phyloP scores from a whole-genome alignment of 768 basidiomycete genomes.

The Holtermanniella nyarrowii region DNA sequence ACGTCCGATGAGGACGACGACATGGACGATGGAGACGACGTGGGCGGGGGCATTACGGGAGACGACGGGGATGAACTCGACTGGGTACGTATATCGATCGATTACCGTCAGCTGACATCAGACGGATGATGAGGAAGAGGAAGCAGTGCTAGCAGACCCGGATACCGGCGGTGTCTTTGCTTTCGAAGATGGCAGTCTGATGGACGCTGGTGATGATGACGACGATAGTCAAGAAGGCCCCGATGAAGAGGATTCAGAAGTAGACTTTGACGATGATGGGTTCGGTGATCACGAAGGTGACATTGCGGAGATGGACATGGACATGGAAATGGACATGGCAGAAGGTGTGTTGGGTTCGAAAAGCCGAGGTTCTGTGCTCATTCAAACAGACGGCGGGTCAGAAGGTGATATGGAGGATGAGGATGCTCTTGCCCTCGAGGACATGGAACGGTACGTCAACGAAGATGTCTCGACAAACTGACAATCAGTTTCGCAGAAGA shows the following conservation, averaged over 20 bases:
- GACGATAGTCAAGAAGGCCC: slow-evolving; percentile 20
- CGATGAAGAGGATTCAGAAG: slow-evolving; percentile 10
- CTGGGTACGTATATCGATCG: not conserved
- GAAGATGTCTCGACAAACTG: not conserved
- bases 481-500: slow-evolving; percentile 5
- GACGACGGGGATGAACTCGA: not conserved
- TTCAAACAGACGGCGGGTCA: not conserved
- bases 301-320: slow-evolving; percentile 1
- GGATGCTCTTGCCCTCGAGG: slow-evolving; percentile 1
- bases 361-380: not conserved
- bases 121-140: not conserved
- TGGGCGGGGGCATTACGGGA: not conserved
- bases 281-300: slow-evolving; percentile 13
- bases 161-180: not conserved
- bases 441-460: not conserved
- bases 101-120: not conserved
- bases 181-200: not conserved
- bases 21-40: slow-evolving; percentile 8
- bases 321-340: not conserved
- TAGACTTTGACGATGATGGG: slow-evolving; percentile 9
- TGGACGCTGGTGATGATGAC: slow-evolving; percentile 13
- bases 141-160: not conserved
- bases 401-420: slow-evolving; percentile 1
- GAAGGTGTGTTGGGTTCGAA: not conserved
- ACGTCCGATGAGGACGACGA: slow-evolving; percentile 25